Evolutionary conservation across 306 rosid species (phyloP).

Genomic region (Gastrolobium villosum): DNA sequence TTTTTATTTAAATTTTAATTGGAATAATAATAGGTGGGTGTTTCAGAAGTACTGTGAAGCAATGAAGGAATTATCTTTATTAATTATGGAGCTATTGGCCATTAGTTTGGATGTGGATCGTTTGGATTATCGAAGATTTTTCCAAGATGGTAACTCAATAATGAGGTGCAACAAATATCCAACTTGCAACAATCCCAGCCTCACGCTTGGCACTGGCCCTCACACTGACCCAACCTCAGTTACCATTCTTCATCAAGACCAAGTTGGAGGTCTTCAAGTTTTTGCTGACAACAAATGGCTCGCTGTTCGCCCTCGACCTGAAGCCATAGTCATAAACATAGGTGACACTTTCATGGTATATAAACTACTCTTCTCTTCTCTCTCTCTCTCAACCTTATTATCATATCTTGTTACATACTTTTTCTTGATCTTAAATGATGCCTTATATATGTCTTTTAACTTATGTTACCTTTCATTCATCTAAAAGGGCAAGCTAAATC

Average conservation of each 20-base stretch:
- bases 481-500: background rate
- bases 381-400: background rate
- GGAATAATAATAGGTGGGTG: conserved; percentile 63
- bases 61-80: conserved; percentile 58
- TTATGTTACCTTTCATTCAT: background rate
- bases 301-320: conserved; percentile 66
- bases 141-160: conserved; percentile 75
- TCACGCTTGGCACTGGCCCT: conserved; percentile 85
- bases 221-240: conserved; percentile 85
- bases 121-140: conserved; percentile 55
- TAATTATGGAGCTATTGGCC: conserved; percentile 74
- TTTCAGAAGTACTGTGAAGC: conserved; percentile 79
- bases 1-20: background rate
- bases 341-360: conserved; percentile 86
- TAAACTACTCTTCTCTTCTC: background rate
- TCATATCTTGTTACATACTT: background rate
- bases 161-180: conserved; percentile 90
- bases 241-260: conserved; percentile 86
- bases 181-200: conserved; percentile 61
- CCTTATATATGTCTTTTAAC: background rate
- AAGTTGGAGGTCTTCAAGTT: conserved; percentile 81
- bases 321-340: conserved; percentile 76
- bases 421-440: background rate
- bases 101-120: conserved; percentile 75
- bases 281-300: conserved; percentile 69